Conservation (phyloP, 169 alveolate genomes). For the Neospora caninum region DNA sequence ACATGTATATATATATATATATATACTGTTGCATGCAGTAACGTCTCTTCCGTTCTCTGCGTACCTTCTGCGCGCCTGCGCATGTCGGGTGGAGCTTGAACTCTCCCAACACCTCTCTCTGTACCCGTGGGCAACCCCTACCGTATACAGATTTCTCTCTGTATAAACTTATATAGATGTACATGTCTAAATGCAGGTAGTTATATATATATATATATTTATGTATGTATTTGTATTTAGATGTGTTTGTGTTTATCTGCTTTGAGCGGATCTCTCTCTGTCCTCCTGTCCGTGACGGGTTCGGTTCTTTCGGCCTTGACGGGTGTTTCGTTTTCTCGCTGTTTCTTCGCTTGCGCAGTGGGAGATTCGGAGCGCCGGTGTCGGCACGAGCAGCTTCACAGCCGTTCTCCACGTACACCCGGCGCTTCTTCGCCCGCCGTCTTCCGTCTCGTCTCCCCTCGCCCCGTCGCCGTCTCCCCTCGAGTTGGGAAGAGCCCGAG, state of each 20-base stretch:
- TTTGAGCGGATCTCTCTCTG: too few relatives aligned
- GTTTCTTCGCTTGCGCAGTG: conserved; percentile 1
- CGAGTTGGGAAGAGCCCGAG: too few relatives aligned
- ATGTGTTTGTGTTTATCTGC: too few relatives aligned
- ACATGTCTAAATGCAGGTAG: too few relatives aligned
- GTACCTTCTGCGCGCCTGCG: too few relatives aligned
- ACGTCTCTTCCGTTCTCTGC: too few relatives aligned
- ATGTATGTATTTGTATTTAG: not conserved
- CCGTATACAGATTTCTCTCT: too few relatives aligned
- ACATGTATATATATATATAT: not conserved
- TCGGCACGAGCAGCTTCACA: not conserved
- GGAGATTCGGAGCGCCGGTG: not conserved
- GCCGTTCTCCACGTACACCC: not conserved
- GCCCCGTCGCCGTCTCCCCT: too few relatives aligned
- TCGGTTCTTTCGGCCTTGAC: not conserved
- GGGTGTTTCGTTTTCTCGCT: not conserved
- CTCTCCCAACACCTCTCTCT: too few relatives aligned
- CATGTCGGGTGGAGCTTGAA: too few relatives aligned
- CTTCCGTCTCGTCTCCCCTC: not conserved
- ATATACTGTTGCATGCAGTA: not conserved
- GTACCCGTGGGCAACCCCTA: too few relatives aligned
- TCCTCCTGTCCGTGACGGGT: not conserved
- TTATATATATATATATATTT: not conserved
- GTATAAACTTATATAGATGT: too few relatives aligned
- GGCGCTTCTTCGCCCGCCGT: not conserved